Conservation (phyloP, 495 filamentous ascomycete species). For the Cercophora samala region DNA sequence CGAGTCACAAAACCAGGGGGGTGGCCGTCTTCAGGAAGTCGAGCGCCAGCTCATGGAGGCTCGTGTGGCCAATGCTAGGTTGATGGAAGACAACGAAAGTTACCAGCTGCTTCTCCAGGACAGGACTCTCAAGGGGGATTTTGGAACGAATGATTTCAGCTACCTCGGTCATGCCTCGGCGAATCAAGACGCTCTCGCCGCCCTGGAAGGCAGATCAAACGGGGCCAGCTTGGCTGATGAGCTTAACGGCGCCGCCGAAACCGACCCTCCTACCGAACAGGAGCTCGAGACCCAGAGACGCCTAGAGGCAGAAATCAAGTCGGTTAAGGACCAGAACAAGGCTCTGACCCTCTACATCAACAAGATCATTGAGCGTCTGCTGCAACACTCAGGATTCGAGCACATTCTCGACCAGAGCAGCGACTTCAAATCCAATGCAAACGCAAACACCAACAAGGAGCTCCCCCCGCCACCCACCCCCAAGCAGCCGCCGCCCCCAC, state of each 20-base stretch:
- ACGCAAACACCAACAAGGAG: conserved; percentile 68
- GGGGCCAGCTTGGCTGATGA: conserved; percentile 79
- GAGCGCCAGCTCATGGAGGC: conserved; percentile 85
- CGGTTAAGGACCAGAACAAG: conserved; percentile 92
- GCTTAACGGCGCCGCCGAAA: conserved; percentile 59
- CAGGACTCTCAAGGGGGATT: conserved; percentile 91
- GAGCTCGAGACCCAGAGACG: conserved; percentile 59
- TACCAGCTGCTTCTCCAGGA: conserved; percentile 92
- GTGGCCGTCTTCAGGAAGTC: conserved; percentile 76
- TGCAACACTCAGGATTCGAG: conserved; percentile 93
- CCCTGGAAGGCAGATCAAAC: conserved; percentile 50
- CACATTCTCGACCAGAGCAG: conserved; percentile 77
- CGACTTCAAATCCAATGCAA: conserved; percentile 46
- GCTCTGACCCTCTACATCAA: conserved; percentile 96
- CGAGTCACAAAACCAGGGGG: conserved; percentile 88
- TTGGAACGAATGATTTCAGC: conserved; percentile 70
- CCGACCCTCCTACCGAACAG: conserved; percentile 50
- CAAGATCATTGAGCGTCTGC: conserved; percentile 90
- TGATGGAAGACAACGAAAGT: conserved; percentile 98
- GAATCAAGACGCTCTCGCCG: conserved; percentile 55
- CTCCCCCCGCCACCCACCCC: conserved; percentile 74
- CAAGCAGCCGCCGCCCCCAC: conserved; percentile 55
- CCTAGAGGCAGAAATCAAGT: conserved; percentile 73
- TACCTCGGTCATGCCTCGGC: conserved; percentile 60
- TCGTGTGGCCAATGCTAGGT: conserved; percentile 85